Conservation (phyloP, 2,329 filamentous ascomycete genomes). For the Alternaria sp. region DNA sequence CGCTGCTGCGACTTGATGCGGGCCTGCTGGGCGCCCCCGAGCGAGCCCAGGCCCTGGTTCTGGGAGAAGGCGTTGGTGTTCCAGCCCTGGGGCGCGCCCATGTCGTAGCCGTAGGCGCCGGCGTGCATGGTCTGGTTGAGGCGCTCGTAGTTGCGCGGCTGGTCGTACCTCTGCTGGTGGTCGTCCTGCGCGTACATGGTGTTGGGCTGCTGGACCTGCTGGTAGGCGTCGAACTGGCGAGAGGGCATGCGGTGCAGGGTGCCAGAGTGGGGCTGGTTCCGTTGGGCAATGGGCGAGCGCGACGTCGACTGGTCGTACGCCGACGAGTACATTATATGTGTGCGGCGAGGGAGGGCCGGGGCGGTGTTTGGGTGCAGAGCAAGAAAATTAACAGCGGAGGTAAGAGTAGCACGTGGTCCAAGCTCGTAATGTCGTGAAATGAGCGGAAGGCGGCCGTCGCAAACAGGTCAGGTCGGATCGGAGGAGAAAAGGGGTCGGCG, state of each 20-base stretch:
- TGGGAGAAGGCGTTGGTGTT: constrained; percentile 75
- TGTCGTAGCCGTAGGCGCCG: constrained; percentile 72
- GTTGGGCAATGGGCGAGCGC: constrained; percentile 77
- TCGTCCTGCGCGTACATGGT: constrained; percentile 76
- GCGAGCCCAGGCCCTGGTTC: constrained; percentile 69
- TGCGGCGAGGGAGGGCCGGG: constrained; percentile 11
- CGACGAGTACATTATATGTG: constrained; percentile 43
- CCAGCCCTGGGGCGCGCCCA: constrained; percentile 76
- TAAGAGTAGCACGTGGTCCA: constrained; percentile 16
- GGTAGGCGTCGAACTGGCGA: constrained; percentile 77
- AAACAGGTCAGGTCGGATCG: constrained; percentile 8
- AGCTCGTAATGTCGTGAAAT: constrained; percentile 25
- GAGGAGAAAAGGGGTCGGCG: constrained; percentile 21
- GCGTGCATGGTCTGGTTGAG: constrained; percentile 64
- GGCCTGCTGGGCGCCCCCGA: constrained; percentile 56
- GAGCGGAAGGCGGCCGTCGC: constrained; percentile 18
- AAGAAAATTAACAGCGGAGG: constrained; percentile 35
- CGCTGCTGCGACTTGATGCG: constrained; percentile 64
- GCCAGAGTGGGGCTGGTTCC: constrained; percentile 63
- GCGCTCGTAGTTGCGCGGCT: constrained; percentile 65
- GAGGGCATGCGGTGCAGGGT: constrained; percentile 74
- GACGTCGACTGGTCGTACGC: constrained; percentile 54
- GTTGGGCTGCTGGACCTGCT: constrained; percentile 65
- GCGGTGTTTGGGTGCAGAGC: constrained; percentile 18
- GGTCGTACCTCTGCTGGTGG: constrained; percentile 57